Evolutionary conservation across 2,329 filamentous ascomycete genomes (phyloP), one percentile per base, ranked within the genome.

Genomic region (Dothideomycetes sp.): DNA sequence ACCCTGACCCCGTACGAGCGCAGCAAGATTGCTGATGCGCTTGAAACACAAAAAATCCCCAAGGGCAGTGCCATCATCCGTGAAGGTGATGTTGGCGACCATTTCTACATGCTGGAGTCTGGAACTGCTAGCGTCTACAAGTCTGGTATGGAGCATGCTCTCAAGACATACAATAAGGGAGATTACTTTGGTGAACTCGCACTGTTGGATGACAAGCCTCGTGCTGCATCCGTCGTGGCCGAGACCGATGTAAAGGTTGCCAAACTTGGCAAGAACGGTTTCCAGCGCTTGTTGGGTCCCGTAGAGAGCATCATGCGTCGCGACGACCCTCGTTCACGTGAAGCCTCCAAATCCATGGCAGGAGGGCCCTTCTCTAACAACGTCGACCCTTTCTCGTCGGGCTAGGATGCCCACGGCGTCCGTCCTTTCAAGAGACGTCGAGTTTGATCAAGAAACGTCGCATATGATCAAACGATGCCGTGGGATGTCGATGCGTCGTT

Each of bases 111-210:
- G 31, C 70, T 96, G 33, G 91, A 95, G 63, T 76, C 74, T 20
- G 91, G 91, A 28, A 80, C 89, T 57, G 89, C 88, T 7, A 82
- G 87, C 51, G 89, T 86, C 2, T 86, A 78, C 70, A 94, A 89
- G 65, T 70, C 76, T n/a, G 84, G 80, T 27, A 67, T 71, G 13
- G 70, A 78, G 16, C 69, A 78, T 16, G 69, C 76, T 45, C 81
- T 96, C 48, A 85, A 86, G 57, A 71, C 77, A 40, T 96, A 96
- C 63, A 73, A 71, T 49, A 91, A 94, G 64, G 91, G 91, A 20
- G 91, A 95, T 57, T 98, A 91, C 69, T 98, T 98, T 64, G 91
- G 91, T 47, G 91, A 98, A 65, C 71, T 98, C 46, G 91, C 91
- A 5, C 65, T 98, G 56, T 71, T 96, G 51, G 93, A 96, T 52